Conservation (phyloP, 2,329 filamentous ascomycete genomes). For the Emmonsia crescens region DNA sequence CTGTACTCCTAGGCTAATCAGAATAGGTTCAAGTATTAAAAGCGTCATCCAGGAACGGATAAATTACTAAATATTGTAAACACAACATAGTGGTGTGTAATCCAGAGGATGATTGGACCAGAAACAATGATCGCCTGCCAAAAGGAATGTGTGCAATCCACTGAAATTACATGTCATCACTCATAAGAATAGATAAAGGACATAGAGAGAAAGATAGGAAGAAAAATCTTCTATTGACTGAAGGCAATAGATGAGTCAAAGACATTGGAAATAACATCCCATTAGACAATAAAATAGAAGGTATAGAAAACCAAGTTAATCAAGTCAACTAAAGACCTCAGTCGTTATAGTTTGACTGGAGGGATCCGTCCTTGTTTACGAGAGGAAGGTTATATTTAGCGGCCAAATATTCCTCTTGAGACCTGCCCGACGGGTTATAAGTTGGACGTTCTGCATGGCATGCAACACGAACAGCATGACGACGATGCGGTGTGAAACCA, state of each 20-base stretch:
- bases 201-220: background rate
- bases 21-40: background rate
- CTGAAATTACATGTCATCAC: background rate
- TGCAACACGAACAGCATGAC: slow-evolving; percentile 44
- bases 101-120: background rate
- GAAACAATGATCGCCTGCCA: background rate
- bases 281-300: background rate
- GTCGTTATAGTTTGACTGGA: slow-evolving; percentile 49
- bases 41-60: background rate
- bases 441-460: slow-evolving; percentile 38
- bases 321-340: slow-evolving; percentile 14
- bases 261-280: background rate
- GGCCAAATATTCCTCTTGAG: slow-evolving; percentile 45
- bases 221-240: background rate
- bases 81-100: background rate
- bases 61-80: background rate
- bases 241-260: background rate
- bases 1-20: background rate
- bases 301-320: background rate
- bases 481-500: slow-evolving; percentile 46
- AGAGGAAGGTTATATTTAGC: slow-evolving; percentile 38
- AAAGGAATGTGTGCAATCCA: background rate
- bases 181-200: background rate
- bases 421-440: slow-evolving; percentile 35
- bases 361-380: slow-evolving; percentile 47